phyloP scores from a whole-genome alignment of 73 alveolate species.

The Paramecium tetraurelia region DNA sequence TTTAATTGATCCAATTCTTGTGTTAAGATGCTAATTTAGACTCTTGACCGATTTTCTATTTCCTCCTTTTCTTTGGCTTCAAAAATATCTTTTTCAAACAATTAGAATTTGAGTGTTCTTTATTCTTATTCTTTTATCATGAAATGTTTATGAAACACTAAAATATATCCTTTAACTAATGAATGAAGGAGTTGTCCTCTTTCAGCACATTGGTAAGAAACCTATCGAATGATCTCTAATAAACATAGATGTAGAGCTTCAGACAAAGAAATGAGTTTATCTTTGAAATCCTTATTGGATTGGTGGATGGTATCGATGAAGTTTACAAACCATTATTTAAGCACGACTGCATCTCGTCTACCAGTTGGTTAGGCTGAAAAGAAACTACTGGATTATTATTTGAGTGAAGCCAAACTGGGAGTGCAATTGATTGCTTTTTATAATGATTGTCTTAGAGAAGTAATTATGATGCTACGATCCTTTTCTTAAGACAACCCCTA shows the following conservation, averaged over 20 bases:
- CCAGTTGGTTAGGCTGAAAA: conserved; percentile 34
- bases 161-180: background rate
- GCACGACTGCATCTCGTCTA: conserved; percentile 17
- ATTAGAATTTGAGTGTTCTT: background rate
- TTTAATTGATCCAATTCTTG: background rate
- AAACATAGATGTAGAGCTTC: background rate
- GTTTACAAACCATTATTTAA: background rate
- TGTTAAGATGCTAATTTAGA: background rate
- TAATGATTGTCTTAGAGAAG: background rate
- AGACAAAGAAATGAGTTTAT: background rate
- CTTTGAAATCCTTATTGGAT: background rate
- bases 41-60: background rate
- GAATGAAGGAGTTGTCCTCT: conserved; percentile 1
- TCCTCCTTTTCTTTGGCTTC: background rate
- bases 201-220: conserved; percentile 23
- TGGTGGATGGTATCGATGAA: background rate
- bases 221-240: background rate
- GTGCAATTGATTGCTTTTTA: background rate
- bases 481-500: background rate
- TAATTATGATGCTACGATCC: background rate
- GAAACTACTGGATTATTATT: background rate
- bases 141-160: background rate
- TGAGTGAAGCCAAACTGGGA: background rate
- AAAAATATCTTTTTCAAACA: background rate
- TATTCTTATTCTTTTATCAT: background rate